Conservation (phyloP, 2,329 filamentous ascomycete species). For the Fusarium sp. region DNA sequence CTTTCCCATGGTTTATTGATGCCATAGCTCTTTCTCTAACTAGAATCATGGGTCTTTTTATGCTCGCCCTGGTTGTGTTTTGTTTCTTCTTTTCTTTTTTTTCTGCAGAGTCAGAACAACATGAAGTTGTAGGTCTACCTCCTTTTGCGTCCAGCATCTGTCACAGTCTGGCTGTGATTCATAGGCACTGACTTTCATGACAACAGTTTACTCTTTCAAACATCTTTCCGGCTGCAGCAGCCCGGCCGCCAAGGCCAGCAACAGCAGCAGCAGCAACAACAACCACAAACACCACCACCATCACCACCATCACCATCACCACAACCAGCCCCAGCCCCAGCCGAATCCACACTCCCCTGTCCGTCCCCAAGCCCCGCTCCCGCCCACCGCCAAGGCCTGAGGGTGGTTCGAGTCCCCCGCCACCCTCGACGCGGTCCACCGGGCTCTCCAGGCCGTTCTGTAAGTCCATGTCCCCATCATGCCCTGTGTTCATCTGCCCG, state of each 20-base stretch:
- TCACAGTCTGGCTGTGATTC: neutral
- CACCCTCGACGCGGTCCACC: too few species aligned
- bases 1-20: neutral
- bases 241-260: neutral
- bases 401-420: neutral
- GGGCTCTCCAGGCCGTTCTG: too few species aligned
- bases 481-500: too few species aligned
- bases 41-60: neutral
- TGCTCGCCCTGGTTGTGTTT: neutral
- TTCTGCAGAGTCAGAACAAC: neutral
- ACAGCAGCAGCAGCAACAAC: too few species aligned
- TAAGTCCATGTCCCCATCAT: too few species aligned
- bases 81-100: neutral
- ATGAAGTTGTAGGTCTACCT: neutral
- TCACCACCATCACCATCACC: neutral
- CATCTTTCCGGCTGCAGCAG: neutral
- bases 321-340: neutral
- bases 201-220: neutral
- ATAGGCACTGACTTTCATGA: neutral
- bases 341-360: neutral
- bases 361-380: neutral
- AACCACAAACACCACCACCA: too few species aligned
- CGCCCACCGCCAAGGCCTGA: neutral
- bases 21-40: neutral
- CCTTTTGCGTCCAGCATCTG: neutral